Evolutionary conservation across 192 early-diverging fungal species (phyloP).

Genomic region (Coemansia reversa): DNA sequence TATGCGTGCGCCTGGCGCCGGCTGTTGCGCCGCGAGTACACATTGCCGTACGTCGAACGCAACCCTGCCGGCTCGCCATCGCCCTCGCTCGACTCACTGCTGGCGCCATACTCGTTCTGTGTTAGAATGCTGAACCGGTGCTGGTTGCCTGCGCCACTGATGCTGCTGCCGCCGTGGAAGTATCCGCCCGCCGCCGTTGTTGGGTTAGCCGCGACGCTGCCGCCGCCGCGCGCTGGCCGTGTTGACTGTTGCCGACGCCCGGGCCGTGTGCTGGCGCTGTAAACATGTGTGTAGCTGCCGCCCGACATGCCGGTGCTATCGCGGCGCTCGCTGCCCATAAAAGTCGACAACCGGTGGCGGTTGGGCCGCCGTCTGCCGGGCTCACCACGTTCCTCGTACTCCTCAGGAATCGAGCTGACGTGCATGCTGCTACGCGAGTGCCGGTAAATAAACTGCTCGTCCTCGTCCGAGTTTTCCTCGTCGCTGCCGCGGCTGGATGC

Average conservation of each 20-base stretch:
- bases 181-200: conserved; percentile 1
- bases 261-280: conserved; percentile 25
- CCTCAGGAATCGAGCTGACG: conserved; percentile 53
- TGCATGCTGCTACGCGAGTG: conserved; percentile 53
- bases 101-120: conserved; percentile 47
- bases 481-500: conserved; percentile 50
- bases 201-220: conserved; percentile 8
- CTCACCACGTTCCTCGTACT: conserved; percentile 34
- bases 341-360: conserved; percentile 48
- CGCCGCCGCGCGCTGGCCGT: conserved; percentile 5
- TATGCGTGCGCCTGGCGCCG: conserved; percentile 42
- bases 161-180: conserved; percentile 22
- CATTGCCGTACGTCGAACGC: conserved; percentile 39
- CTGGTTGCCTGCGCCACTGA: conserved; percentile 12
- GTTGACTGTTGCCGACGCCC: conserved; percentile 1
- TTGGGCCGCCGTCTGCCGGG: conserved; percentile 34
- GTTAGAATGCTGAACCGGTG: conserved; percentile 53
- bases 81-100: conserved; percentile 50
- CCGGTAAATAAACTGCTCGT: conserved; percentile 56
- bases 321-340: conserved; percentile 36
- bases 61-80: conserved; percentile 49
- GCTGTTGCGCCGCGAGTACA: conserved; percentile 52
- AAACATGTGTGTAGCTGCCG: conserved; percentile 29
- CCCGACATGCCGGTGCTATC: conserved; percentile 33
- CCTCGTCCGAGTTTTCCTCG: conserved; percentile 40